phyloP scores from a whole-genome alignment of 805 yeast species.

The Starmerella sp. region DNA sequence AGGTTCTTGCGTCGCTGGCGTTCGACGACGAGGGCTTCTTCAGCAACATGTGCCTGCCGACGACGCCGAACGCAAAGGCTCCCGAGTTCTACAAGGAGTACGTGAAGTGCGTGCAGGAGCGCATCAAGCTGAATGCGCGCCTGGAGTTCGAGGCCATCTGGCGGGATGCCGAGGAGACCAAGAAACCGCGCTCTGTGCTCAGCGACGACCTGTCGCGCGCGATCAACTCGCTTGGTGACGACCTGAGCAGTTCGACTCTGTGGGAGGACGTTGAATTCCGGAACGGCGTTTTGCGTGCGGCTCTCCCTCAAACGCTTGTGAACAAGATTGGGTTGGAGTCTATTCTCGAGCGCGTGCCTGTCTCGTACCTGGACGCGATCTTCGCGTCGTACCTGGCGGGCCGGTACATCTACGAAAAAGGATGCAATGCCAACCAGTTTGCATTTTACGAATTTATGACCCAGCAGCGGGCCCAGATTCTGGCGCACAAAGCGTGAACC shows the following conservation, averaged over 20 bases:
- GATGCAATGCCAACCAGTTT: conserved; percentile 62
- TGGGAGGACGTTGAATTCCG: conserved; percentile 78
- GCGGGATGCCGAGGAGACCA: conserved; percentile 56
- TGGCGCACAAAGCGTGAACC: background rate
- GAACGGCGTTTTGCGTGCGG: conserved; percentile 59
- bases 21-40: conserved; percentile 77
- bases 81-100: conserved; percentile 75
- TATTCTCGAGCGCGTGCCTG: conserved; percentile 71
- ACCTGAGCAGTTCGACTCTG: conserved; percentile 64
- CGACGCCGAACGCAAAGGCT: conserved; percentile 34
- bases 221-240: conserved; percentile 76
- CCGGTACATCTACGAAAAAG: conserved; percentile 70
- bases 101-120: conserved; percentile 70
- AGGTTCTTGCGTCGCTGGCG: conserved; percentile 87
- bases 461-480: conserved; percentile 20
- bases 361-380: conserved; percentile 73
- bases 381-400: conserved; percentile 81
- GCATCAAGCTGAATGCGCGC: conserved; percentile 65
- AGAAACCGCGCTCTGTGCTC: conserved; percentile 46
- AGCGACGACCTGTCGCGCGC: conserved; percentile 77
- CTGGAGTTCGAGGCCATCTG: conserved; percentile 80
- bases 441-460: conserved; percentile 37
- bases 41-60: conserved; percentile 57
- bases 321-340: conserved; percentile 49
- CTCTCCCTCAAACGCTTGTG: conserved; percentile 66